phyloP scores from a whole-genome alignment of 2,329 filamentous ascomycete species.

The Gnomoniopsis sp. region DNA sequence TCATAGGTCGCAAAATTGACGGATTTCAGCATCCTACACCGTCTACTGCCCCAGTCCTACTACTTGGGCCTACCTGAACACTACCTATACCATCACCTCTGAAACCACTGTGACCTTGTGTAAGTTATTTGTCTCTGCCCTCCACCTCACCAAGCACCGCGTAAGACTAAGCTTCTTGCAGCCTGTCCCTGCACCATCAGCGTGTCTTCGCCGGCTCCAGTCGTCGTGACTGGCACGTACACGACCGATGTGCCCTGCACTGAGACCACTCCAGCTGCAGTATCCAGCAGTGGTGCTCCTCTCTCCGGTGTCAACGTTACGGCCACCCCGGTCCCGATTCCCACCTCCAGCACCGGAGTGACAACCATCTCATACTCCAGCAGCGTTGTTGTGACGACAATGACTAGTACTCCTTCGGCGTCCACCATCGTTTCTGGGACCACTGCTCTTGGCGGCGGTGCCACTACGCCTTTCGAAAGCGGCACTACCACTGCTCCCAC shows the following conservation, averaged over 20 bases:
- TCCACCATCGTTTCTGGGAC: slow-evolving; percentile 19
- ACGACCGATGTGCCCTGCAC: slow-evolving; percentile 13
- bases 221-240: slow-evolving; percentile 26
- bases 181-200: slow-evolving; percentile 46
- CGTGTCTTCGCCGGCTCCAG: slow-evolving; percentile 28
- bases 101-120: slow-evolving; percentile 42
- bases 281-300: slow-evolving; percentile 5
- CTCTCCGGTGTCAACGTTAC: slow-evolving; percentile 13
- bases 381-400: slow-evolving; percentile 15
- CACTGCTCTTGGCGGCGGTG: slow-evolving; percentile 13
- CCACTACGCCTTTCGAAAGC: not conserved
- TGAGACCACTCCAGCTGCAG: slow-evolving; percentile 16
- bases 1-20: not conserved
- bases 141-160: not conserved
- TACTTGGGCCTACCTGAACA: slow-evolving; percentile 36
- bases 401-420: slow-evolving; percentile 20
- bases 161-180: slow-evolving; percentile 27
- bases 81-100: slow-evolving; percentile 41
- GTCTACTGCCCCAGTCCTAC: slow-evolving; percentile 24
- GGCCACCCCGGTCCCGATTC: slow-evolving; percentile 9
- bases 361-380: slow-evolving; percentile 8
- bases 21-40: not conserved
- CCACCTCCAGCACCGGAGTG: slow-evolving; percentile 13
- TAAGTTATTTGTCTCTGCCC: slow-evolving; percentile 24
- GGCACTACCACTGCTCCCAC: slow-evolving; percentile 18